phyloP scores from a whole-genome alignment of 306 rosid genomes.

The Quercus robur region DNA sequence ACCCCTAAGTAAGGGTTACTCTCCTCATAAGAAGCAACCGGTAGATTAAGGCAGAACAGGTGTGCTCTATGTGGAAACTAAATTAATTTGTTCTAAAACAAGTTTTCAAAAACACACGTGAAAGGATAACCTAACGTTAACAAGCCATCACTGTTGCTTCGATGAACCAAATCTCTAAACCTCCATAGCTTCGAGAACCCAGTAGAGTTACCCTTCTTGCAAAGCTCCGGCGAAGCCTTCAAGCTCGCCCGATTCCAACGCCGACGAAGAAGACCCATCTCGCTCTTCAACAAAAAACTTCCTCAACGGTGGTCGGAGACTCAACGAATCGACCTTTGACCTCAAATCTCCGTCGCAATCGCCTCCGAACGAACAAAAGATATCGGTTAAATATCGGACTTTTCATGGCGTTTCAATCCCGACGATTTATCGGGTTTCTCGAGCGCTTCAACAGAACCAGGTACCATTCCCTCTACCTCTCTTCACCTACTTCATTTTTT shows the following conservation, averaged over 20 bases:
- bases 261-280: slow-evolving; percentile 9
- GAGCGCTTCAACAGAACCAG: slow-evolving; percentile 5
- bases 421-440: not conserved
- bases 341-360: slow-evolving; percentile 16
- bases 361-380: slow-evolving; percentile 42
- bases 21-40: no score
- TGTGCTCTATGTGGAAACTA: no score
- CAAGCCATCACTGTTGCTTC: no score
- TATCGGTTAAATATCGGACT: slow-evolving; percentile 54
- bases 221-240: no score
- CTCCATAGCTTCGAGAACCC: no score
- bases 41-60: no score
- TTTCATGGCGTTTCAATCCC: slow-evolving; percentile 16
- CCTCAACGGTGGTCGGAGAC: slow-evolving; percentile 43
- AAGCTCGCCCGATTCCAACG: slow-evolving; percentile 20
- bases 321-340: not conserved
- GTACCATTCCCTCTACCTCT: slow-evolving; percentile 10
- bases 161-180: no score
- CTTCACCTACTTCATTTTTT: slow-evolving; percentile 1
- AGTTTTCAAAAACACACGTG: no score
- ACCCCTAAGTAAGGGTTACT: no score
- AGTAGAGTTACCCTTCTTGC: no score
- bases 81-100: no score
- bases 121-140: no score
- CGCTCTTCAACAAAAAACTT: slow-evolving; percentile 47